Evolutionary conservation across 139 green algal genomes (phyloP), one percentile per base, ranked within the genome.

Genomic region (Microglena sp.): DNA sequence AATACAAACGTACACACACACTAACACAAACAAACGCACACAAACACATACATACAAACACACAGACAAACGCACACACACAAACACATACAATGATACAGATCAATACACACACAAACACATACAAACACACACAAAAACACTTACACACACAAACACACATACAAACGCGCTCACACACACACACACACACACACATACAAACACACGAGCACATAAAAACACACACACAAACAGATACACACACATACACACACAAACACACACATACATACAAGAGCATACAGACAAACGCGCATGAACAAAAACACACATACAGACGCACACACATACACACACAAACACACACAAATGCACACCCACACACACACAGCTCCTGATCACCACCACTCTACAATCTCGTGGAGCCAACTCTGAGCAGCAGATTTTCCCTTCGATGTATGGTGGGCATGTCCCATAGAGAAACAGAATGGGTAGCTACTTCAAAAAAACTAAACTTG

Each of bases 351-450:
- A n/a, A 33, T 8, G 22, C 33, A 22, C 44, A 5, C 44, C n/a
- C 55, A 18, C 22, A 46, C 62, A 60, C 46, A 35, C 50, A 24
- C 21, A 28, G 22, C 30, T 24, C 26, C 44, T 45, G 30, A 4
- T 44, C 21, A 27, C 68, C 1, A 66, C 64, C 5, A 64, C 33
- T 11, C n/a, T n/a, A n/a, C n/a, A n/a, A n/a, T n/a, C n/a, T n/a
- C n/a, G n/a, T n/a, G n/a, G n/a, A n/a, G n/a, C n/a, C n/a, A n/a
- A n/a, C n/a, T n/a, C n/a, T n/a, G n/a, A n/a, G n/a, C n/a, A n/a
- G n/a, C n/a, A n/a, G n/a, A n/a, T n/a, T n/a, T n/a, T n/a, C n/a
- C n/a, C n/a, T n/a, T n/a, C n/a, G n/a, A n/a, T n/a, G n/a, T n/a
- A n/a, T n/a, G n/a, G n/a, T n/a, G n/a, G n/a, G n/a, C n/a, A n/a